These are phyloP conservation scores for Yarrowia divulgata DNA, from an alignment of 805 yeast genomes.

Conservation along the genomic window DNA sequence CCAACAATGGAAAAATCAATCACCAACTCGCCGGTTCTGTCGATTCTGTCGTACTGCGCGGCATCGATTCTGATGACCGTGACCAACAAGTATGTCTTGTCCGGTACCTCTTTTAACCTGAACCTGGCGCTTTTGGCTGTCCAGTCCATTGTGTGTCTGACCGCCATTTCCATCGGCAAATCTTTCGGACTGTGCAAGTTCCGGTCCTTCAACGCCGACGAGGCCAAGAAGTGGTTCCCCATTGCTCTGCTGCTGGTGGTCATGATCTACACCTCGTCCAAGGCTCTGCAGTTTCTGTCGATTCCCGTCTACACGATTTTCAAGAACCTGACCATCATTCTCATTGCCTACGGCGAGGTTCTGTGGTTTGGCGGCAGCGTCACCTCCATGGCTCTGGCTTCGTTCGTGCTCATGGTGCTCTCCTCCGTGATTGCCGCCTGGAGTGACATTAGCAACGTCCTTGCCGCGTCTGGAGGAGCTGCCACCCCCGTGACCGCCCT, in stretches of 20 bases:
- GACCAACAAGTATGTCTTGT: conserved; percentile 92
- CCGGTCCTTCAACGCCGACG: conserved; percentile 83
- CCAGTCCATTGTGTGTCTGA: conserved; percentile 84
- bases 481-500: conserved; percentile 47
- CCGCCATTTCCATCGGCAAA: conserved; percentile 76
- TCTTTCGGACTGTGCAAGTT: conserved; percentile 77
- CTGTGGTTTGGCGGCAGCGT: conserved; percentile 95
- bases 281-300: conserved; percentile 87
- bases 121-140: conserved; percentile 89
- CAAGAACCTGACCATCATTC: conserved; percentile 94
- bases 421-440: conserved; percentile 96
- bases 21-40: conserved; percentile 51
- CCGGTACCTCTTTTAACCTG: conserved; percentile 78
- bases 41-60: conserved; percentile 69
- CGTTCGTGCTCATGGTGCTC: conserved; percentile 90
- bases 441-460: conserved; percentile 67
- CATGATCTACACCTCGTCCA: conserved; percentile 96
- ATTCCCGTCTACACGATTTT: conserved; percentile 98
- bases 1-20: conserved; percentile 27
- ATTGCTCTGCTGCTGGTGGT: conserved; percentile 85
- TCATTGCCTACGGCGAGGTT: conserved; percentile 98
- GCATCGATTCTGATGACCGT: conserved; percentile 98
- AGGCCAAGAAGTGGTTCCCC: conserved; percentile 94
- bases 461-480: conserved; percentile 49
- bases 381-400: conserved; percentile 85